Evolutionary conservation across 441 rosid species (phyloP).

Genomic region (Dalechampia spathulata): DNA sequence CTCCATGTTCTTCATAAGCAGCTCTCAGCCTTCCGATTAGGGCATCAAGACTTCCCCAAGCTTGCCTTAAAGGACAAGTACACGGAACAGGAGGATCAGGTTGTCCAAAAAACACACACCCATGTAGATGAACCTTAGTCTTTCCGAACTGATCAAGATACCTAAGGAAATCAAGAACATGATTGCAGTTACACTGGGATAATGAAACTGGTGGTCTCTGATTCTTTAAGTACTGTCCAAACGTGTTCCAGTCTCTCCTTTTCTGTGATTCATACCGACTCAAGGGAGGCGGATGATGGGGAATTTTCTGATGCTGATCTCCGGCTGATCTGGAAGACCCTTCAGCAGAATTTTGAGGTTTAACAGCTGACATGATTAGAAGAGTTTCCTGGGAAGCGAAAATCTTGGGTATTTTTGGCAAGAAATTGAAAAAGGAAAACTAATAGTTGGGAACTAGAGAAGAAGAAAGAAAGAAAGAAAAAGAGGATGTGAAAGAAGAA

Average conservation of each 20-base stretch:
- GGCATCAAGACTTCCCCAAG: slow-evolving; percentile 97
- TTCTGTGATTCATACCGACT: slow-evolving; percentile 88
- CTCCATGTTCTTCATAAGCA: slow-evolving; percentile 82
- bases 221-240: slow-evolving; percentile 77
- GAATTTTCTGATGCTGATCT: slow-evolving; percentile 13
- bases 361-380: slow-evolving; percentile 31
- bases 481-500: slow-evolving; percentile 14
- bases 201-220: slow-evolving; percentile 72
- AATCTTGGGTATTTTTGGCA: slow-evolving; percentile 22
- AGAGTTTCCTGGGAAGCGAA: not conserved
- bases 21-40: slow-evolving; percentile 85
- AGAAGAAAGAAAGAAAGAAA: slow-evolving; percentile 5
- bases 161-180: slow-evolving; percentile 74
- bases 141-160: slow-evolving; percentile 84
- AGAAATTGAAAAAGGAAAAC: slow-evolving; percentile 6
- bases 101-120: slow-evolving; percentile 72
- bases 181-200: slow-evolving; percentile 58
- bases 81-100: slow-evolving; percentile 80
- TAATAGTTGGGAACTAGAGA: slow-evolving; percentile 3
- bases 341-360: slow-evolving; percentile 27
- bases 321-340: slow-evolving; percentile 48
- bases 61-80: slow-evolving; percentile 74
- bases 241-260: slow-evolving; percentile 79
- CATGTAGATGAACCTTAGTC: slow-evolving; percentile 71
- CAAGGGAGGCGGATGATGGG: slow-evolving; percentile 29